A percentile compares a stretch with the other conserved stretches of the same genome.
Evolutionary conservation across 805 yeast species (phyloP).

Genomic region (Ogataea dorogensis): DNA sequence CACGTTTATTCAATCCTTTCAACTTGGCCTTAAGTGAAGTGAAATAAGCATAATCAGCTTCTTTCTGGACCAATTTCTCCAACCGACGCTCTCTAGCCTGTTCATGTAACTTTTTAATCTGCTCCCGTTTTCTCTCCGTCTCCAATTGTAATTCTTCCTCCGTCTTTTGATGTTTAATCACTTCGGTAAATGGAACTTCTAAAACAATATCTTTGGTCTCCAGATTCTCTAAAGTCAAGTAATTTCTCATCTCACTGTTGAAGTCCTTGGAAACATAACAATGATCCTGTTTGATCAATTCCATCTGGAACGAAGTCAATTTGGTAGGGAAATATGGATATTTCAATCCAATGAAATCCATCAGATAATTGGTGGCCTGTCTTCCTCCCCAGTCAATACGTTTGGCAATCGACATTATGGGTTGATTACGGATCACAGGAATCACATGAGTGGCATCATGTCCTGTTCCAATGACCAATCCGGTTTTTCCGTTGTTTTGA

Average conservation of each 20-base stretch:
- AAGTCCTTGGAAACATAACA: constrained; percentile 77
- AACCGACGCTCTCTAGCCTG: constrained; percentile 84
- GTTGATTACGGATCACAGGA: constrained; percentile 74
- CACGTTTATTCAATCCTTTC: constrained; percentile 48
- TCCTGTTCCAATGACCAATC: constrained; percentile 81
- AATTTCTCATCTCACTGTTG: constrained; percentile 54
- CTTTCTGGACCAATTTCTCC: constrained; percentile 77
- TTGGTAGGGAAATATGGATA: constrained; percentile 90
- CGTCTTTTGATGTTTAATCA: constrained; percentile 66
- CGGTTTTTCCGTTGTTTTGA: constrained; percentile 56
- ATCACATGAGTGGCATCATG: constrained; percentile 78
- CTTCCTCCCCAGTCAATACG: constrained; percentile 93
- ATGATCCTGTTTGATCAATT: constrained; percentile 65
- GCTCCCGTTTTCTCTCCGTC: constrained; percentile 77
- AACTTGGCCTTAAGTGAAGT: constrained; percentile 54
- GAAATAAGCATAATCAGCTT: constrained; percentile 76
- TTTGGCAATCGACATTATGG: constrained; percentile 64
- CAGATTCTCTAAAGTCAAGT: constrained; percentile 60
- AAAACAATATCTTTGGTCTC: constrained; percentile 70
- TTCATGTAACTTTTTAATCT: constrained; percentile 85
- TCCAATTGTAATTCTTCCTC: constrained; percentile 79
- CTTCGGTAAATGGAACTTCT: constrained; percentile 77
- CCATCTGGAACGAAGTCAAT: constrained; percentile 60
- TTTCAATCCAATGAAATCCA: constrained; percentile 65
- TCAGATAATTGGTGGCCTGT: constrained; percentile 62